Evolutionary conservation across 805 yeast genomes (phyloP), one percentile per base, ranked within the genome.

Genomic region (Cyberlindnera misumaiensis): DNA sequence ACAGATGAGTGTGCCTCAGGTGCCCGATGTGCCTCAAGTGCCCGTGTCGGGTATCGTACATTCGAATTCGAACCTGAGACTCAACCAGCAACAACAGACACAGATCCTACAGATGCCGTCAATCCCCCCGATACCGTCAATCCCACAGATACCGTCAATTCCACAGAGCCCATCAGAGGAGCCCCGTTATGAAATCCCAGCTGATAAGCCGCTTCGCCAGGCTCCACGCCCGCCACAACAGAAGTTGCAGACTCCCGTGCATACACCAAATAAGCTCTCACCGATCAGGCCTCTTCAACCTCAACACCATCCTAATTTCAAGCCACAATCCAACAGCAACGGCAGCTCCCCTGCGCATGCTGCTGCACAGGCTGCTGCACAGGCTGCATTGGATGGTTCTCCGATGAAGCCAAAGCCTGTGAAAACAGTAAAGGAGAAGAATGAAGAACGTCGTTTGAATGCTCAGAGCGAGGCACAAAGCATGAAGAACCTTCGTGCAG

Each of bases 391-490:
- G 47, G 51, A 45, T 44, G 55, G 39, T 4, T 35, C 53, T 13
- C 51, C 52, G 27, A n/a, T 44, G 2, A 43, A 49, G 31, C 28
- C 36, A 38, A 44, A 46, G 45, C 53, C 43, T 36, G 47, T 33
- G 32, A 49, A 45, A 33, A 59, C 62, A 2, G 59, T 57, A 3
- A 58, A 51, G 54, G 41, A 65, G 58, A 45, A 61, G 49, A 46
- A 62, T 47, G 67, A 65, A 49, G 76, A 76, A 55, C 67, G 67
- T 54, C 60, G 84, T 53, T 64, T 78, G 46, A 63, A 77, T 3
- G 70, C 78, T 12, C 67, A 88, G 75, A 80, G 84, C n/a, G 96
- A 90, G 51, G 78, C 85, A 33, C 96, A 90, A 63, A 73, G 87
- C 17, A 74, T 90, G 72, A 78, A 83, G 29, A 85, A 83, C 53